Conservation (phyloP, 2,329 filamentous ascomycete species). For the Colletotrichum simmondsii region DNA sequence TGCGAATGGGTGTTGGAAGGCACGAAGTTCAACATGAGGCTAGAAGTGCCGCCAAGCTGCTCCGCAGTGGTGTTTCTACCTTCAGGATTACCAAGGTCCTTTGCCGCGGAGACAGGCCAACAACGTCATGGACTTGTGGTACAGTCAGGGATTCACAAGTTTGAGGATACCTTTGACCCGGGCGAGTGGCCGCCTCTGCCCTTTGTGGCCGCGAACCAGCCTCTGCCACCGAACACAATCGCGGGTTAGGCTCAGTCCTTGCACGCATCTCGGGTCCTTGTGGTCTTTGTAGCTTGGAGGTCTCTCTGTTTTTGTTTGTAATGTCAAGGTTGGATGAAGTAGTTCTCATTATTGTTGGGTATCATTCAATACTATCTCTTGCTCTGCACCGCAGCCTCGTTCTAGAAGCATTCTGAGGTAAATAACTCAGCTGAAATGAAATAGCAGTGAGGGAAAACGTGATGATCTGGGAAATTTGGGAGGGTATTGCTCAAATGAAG, state of each 20-base stretch:
- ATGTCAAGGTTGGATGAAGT: neutral
- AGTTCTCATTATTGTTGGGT: neutral
- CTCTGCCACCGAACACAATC: slow-evolving; percentile 6
- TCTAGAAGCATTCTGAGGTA: neutral
- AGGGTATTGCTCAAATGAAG: neutral
- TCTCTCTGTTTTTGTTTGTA: neutral
- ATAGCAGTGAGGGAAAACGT: neutral
- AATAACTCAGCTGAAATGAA: neutral
- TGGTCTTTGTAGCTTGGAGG: too few relatives aligned
- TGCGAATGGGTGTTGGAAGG: slow-evolving; percentile 6
- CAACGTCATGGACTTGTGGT: slow-evolving; percentile 5
- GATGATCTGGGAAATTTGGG: neutral
- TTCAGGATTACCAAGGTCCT: slow-evolving; percentile 9
- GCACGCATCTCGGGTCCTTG: too few relatives aligned
- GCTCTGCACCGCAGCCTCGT: neutral
- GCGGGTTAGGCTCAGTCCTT: neutral
- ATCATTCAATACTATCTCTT: neutral
- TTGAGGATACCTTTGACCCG: slow-evolving; percentile 20
- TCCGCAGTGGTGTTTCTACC: slow-evolving; percentile 19
- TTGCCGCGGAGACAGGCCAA: neutral
- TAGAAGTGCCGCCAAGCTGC: slow-evolving; percentile 22
- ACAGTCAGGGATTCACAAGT: slow-evolving; percentile 14
- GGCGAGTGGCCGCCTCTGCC: slow-evolving; percentile 23
- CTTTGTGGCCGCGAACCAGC: slow-evolving; percentile 15
- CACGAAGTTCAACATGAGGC: neutral